phyloP scores from a whole-genome alignment of 768 basidiomycete species.

The Lyophyllum semitale region DNA sequence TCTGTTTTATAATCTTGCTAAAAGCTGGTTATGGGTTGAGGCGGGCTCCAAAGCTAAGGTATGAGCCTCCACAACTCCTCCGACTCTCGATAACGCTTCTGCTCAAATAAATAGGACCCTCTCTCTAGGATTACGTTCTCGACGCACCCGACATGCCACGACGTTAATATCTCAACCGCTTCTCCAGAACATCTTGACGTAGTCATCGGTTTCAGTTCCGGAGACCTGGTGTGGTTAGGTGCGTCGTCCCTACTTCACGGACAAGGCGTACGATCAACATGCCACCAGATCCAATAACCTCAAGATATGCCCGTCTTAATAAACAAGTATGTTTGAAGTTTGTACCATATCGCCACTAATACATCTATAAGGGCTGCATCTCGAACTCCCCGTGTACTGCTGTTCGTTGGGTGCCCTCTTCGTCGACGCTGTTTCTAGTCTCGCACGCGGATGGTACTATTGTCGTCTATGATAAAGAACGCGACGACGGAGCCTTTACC shows the following conservation, averaged over 20 bases:
- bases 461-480: constrained; percentile 88
- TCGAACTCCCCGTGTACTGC: constrained; percentile 82
- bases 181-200: constrained; percentile 81
- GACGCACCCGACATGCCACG: constrained; percentile 87
- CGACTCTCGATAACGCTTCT: neutral
- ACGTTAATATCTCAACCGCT: constrained; percentile 79
- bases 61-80: constrained; percentile 15
- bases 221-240: constrained; percentile 98
- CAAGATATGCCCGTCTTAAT: constrained; percentile 84
- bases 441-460: constrained; percentile 90
- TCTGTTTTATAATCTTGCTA: constrained; percentile 85
- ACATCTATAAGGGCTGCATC: constrained; percentile 64
- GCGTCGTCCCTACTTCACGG: constrained; percentile 18
- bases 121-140: constrained; percentile 84
- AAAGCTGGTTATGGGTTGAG: constrained; percentile 86
- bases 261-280: constrained; percentile 8
- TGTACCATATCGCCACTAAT: constrained; percentile 1
- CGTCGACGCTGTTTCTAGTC: constrained; percentile 79
- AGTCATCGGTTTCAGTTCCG: constrained; percentile 89
- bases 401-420: constrained; percentile 86
- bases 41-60: constrained; percentile 86
- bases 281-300: constrained; percentile 69
- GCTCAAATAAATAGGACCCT: constrained; percentile 62
- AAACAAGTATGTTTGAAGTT: constrained; percentile 59
- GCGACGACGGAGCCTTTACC: constrained; percentile 79